Evolutionary conservation across 2,329 filamentous ascomycete species (phyloP).

Genomic region (Verticillium klebahnii): DNA sequence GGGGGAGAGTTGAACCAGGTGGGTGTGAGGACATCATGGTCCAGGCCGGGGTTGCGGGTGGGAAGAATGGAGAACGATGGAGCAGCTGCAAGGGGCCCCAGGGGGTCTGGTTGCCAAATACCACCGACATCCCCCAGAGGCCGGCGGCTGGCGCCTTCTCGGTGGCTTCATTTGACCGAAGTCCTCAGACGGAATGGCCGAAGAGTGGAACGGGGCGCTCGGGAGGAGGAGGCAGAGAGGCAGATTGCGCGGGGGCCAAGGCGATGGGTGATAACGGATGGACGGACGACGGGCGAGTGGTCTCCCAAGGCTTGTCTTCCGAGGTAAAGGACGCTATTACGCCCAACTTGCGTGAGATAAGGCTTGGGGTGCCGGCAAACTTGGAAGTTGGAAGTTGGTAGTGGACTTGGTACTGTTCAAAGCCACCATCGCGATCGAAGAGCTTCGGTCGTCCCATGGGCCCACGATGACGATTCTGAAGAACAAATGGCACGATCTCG

Average conservation of each 20-base stretch:
- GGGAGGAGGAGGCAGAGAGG: too few relatives aligned
- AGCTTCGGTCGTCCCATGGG: too few relatives aligned
- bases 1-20: neutral
- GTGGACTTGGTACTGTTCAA: neutral
- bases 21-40: neutral
- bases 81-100: neutral
- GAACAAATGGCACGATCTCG: neutral
- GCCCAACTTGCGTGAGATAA: neutral
- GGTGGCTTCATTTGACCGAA: neutral
- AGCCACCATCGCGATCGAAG: too few relatives aligned
- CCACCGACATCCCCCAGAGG: neutral
- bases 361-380: neutral
- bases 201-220: neutral
- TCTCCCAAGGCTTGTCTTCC: neutral
- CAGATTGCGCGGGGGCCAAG: too few relatives aligned
- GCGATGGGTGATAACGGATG: neutral
- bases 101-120: neutral
- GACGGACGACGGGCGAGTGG: neutral
- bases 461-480: neutral
- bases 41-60: neutral
- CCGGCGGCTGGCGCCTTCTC: neutral
- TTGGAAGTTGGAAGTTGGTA: neutral
- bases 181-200: neutral
- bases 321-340: neutral
- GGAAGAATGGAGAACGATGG: neutral